Evolutionary conservation across 768 basidiomycete genomes (phyloP).

Genomic region (Boletus sp.): DNA sequence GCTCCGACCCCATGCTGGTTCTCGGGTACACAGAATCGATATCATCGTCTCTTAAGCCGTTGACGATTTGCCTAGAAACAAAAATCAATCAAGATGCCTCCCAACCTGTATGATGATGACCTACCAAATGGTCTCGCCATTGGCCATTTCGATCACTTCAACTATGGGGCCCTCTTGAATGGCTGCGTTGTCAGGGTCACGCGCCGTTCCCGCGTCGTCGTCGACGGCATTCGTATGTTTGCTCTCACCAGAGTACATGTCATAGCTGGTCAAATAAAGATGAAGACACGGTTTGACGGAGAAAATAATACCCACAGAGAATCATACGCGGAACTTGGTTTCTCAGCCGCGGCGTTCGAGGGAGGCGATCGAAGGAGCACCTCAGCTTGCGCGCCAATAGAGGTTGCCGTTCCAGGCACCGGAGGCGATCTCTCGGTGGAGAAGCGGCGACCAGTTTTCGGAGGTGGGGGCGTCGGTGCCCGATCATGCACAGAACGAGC

Average conservation of each 20-base stretch:
- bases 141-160: conserved; percentile 81
- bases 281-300: conserved; percentile 14
- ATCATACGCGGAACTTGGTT: conserved; percentile 71
- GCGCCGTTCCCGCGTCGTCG: conserved; percentile 35
- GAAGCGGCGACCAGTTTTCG: conserved; percentile 60
- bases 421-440: conserved; percentile 68
- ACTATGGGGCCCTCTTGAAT: conserved; percentile 56
- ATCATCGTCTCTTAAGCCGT: conserved; percentile 77
- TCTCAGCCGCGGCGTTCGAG: conserved; percentile 49
- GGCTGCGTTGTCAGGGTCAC: conserved; percentile 25
- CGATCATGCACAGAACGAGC: conserved; percentile 78
- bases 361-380: conserved; percentile 40
- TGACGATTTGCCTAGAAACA: conserved; percentile 66
- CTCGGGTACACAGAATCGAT: conserved; percentile 68
- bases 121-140: conserved; percentile 84
- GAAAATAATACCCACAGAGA: conserved; percentile 58
- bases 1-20: conserved; percentile 73
- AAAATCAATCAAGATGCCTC: background rate
- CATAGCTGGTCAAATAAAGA: conserved; percentile 53
- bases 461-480: conserved; percentile 83
- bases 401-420: conserved; percentile 59
- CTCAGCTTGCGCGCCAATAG: conserved; percentile 43
- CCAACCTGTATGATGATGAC: conserved; percentile 23
- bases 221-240: conserved; percentile 33
- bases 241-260: conserved; percentile 72